Evolutionary conservation across 1,139 yeast species (phyloP), one percentile per base, ranked within the genome.

Genomic region (Pichia sp.): DNA sequence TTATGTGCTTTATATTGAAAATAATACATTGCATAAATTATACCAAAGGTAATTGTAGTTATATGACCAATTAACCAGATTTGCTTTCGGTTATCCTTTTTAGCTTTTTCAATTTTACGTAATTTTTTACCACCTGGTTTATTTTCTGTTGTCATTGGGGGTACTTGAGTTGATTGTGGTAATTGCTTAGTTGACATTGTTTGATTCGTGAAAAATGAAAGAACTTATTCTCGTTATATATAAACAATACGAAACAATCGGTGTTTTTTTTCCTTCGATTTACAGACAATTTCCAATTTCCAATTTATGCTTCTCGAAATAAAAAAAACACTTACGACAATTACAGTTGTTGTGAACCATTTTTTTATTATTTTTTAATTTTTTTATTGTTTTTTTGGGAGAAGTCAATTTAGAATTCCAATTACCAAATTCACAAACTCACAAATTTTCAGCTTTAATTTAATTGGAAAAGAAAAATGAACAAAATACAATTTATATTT

Each of bases 61-160:
- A 57, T 56, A 67, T 86, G 93, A 10, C 93, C 93, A 0, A 69
- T 75, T 3, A 81, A 60, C 95, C 95, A 86, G 14, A 74, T 56
- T 52, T 73, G 64, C 61, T 76, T 76, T 61, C 79, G 73, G 5
- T 48, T 42, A 3, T 52, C 38, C 30, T 54, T 46, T 10, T 42
- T 31, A 4, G 52, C 49, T 18, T 54, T 57, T 3, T 29, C 53
- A 30, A 46, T 51, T 25, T 57, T 57, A 10, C 57, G 49, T 6
- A 57, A 42, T 14, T 52, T 53, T 22, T 53, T 53, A 14, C 51
- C 52, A 22, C 43, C 29, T n/a, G 46, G 33, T 13, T 33, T 29
- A 11, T 18, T 31, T 4, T 22, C 22, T n/a, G 39, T 36, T 18
- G 14, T 10, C 7, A 18, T 19, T 19, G 38, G 44, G 19, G 13